Conservation (phyloP, 106 monocot genomes). For the Amphibolis antarctica region DNA sequence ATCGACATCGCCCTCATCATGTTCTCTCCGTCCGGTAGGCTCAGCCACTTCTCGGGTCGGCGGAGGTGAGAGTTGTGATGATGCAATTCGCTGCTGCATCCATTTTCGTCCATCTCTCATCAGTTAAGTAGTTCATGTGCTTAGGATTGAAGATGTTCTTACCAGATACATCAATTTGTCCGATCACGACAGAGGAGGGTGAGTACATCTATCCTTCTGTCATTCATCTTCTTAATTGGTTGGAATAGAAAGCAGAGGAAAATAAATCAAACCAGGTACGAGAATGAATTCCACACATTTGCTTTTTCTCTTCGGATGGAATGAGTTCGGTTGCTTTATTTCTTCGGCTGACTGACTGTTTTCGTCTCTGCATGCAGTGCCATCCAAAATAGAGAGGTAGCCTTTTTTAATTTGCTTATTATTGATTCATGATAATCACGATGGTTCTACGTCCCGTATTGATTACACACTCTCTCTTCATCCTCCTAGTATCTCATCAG, state of each 20-base stretch:
- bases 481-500: slow-evolving; percentile 40
- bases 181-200: slow-evolving; percentile 24
- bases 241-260: too few relatives aligned
- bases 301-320: too few relatives aligned
- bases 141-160: slow-evolving; percentile 22
- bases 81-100: not conserved
- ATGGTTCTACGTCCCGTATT: too few relatives aligned
- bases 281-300: too few relatives aligned
- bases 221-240: not conserved
- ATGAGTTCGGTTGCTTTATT: not conserved
- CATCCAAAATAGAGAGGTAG: slow-evolving; percentile 12
- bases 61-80: slow-evolving; percentile 27
- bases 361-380: not conserved
- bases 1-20: slow-evolving; percentile 81
- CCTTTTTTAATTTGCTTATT: too few relatives aligned
- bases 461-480: not conserved
- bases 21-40: slow-evolving; percentile 75
- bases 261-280: too few relatives aligned
- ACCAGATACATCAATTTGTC: slow-evolving; percentile 12
- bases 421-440: too few relatives aligned
- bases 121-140: not conserved
- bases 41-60: slow-evolving; percentile 80
- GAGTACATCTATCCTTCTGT: not conserved
- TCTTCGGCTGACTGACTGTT: not conserved
- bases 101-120: not conserved